Evolutionary conservation across 163 green algal genomes (phyloP).

Genomic region (Chloroidium sp.): DNA sequence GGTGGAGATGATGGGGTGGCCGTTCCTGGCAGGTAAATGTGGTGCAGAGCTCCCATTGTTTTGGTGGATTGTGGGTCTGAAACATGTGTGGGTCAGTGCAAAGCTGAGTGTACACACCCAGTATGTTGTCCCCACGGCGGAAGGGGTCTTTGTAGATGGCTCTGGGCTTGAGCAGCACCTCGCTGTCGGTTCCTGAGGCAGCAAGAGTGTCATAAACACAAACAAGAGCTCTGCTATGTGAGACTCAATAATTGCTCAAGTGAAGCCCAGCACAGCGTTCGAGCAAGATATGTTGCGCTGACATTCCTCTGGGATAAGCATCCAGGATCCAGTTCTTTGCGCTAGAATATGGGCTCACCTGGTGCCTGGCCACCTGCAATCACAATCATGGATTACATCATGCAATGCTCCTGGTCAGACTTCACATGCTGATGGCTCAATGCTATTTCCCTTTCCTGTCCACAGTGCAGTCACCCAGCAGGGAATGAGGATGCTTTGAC

Average conservation of each 20-base stretch:
- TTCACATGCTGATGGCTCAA: too few species aligned
- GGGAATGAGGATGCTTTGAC: too few species aligned
- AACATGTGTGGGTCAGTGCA: too few species aligned
- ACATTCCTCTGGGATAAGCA: not conserved
- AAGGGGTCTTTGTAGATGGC: slow-evolving; percentile 86
- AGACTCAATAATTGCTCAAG: not conserved
- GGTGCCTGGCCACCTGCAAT: slow-evolving; percentile 41
- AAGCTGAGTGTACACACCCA: slow-evolving; percentile 19
- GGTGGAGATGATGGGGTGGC: too few species aligned
- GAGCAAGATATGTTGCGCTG: not conserved
- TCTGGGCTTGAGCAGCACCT: slow-evolving; percentile 84
- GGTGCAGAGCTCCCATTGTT: too few species aligned
- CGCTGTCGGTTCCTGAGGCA: slow-evolving; percentile 76
- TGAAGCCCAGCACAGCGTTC: not conserved
- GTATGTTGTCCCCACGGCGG: slow-evolving; percentile 86
- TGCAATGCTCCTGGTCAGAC: too few species aligned
- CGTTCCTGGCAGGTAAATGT: too few species aligned
- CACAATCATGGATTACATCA: too few species aligned
- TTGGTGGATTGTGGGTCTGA: too few species aligned
- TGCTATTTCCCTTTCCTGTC: too few species aligned
- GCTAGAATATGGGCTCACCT: slow-evolving; percentile 1
- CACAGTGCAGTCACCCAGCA: too few species aligned
- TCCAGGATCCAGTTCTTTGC: too few species aligned
- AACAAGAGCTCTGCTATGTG: not conserved
- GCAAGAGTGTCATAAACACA: slow-evolving; percentile 5